A percentile compares a stretch with the other conserved stretches of the same genome.
phyloP scores from a whole-genome alignment of 805 yeast genomes.

The Priceomyces fermenticarens region DNA sequence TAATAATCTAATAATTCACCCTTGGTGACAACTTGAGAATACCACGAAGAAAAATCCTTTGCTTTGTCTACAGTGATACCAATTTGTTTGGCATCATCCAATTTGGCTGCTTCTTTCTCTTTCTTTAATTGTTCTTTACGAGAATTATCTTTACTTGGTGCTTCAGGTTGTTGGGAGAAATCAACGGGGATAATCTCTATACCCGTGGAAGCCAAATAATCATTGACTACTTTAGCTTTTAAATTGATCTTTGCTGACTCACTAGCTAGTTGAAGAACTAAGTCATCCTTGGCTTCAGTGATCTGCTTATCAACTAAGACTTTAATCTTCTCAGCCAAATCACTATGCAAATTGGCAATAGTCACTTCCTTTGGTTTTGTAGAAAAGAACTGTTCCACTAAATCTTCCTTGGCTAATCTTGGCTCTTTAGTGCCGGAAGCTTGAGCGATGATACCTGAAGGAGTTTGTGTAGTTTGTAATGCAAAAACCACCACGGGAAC shows the following conservation, averaged over 20 bases:
- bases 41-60: slow-evolving; percentile 94
- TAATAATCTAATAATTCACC: slow-evolving; percentile 99
- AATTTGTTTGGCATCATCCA: slow-evolving; percentile 84
- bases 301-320: slow-evolving; percentile 56
- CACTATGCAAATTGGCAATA: slow-evolving; percentile 46
- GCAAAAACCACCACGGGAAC: slow-evolving; percentile 83
- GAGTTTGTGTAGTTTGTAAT: slow-evolving; percentile 65
- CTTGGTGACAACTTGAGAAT: slow-evolving; percentile 91
- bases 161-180: slow-evolving; percentile 42
- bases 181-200: slow-evolving; percentile 56
- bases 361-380: slow-evolving; percentile 60
- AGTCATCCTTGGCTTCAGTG: slow-evolving; percentile 30
- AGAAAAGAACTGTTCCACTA: slow-evolving; percentile 62
- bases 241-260: slow-evolving; percentile 51
- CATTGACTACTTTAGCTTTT: slow-evolving; percentile 44
- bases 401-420: slow-evolving; percentile 80
- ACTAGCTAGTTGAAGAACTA: slow-evolving; percentile 46
- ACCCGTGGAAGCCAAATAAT: slow-evolving; percentile 47
- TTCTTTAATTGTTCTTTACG: slow-evolving; percentile 29
- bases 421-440: slow-evolving; percentile 78
- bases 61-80: slow-evolving; percentile 96
- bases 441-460: slow-evolving; percentile 61
- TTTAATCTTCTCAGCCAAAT: slow-evolving; percentile 54
- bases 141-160: slow-evolving; percentile 30
- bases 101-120: slow-evolving; percentile 48